These are phyloP conservation scores for Penicillium thymicola DNA, from an alignment of 2,329 filamentous ascomycete genomes.

Conservation along the genomic window DNA sequence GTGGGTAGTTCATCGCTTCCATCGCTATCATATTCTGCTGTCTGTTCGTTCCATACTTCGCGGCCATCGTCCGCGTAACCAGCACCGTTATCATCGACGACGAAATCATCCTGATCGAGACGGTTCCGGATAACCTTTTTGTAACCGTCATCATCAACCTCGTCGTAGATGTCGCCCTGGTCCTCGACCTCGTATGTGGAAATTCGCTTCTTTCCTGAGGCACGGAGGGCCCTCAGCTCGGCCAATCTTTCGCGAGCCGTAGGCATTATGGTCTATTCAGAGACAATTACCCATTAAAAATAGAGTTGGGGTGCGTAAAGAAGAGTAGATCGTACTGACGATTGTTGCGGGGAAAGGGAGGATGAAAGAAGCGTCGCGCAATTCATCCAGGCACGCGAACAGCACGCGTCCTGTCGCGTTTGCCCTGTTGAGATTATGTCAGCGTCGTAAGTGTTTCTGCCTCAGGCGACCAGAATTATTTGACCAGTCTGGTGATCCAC, in stretches of 20 bases:
- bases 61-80: conserved; percentile 94
- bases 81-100: conserved; percentile 96
- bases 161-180: conserved; percentile 83
- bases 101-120: conserved; percentile 92
- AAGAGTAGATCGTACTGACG: background rate
- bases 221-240: conserved; percentile 78
- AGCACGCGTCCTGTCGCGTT: conserved; percentile 5
- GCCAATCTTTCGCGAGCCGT: conserved; percentile 48
- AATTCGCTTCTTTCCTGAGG: conserved; percentile 86
- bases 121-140: conserved; percentile 90
- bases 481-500: too few relatives aligned
- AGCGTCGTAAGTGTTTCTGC: background rate
- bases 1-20: conserved; percentile 68
- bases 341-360: conserved; percentile 23
- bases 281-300: conserved; percentile 17
- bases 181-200: conserved; percentile 84
- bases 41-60: conserved; percentile 82
- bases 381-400: conserved; percentile 1
- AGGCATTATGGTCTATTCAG: conserved; percentile 28
- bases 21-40: conserved; percentile 54
- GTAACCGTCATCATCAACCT: conserved; percentile 94
- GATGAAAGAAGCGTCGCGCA: conserved; percentile 14
- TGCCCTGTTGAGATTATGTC: conserved; percentile 1
- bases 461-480: background rate
- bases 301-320: background rate